Evolutionary conservation across 2,329 filamentous ascomycete genomes (phyloP).

Genomic region (Ceratocystis cubensis): DNA sequence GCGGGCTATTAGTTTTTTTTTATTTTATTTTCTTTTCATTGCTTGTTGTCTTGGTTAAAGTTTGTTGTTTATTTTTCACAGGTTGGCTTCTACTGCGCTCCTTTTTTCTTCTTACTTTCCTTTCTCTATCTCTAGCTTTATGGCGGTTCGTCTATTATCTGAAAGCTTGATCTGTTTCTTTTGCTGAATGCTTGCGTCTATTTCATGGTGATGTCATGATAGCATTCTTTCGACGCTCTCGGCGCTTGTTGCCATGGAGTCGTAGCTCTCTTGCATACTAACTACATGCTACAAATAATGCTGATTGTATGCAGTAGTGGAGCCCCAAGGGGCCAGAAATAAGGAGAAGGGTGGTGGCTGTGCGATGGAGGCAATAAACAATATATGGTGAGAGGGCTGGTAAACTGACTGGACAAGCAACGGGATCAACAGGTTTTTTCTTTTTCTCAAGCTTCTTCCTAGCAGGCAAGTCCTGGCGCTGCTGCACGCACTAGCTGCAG

Average conservation of each 20-base stretch:
- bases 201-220: conserved; percentile 20
- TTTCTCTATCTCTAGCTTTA: not conserved
- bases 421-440: not conserved
- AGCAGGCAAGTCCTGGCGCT: not conserved
- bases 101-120: not conserved
- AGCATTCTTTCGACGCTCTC: not conserved
- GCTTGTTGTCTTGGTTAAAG: not conserved
- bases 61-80: not conserved
- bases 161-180: conserved; percentile 16
- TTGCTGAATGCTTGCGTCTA: not conserved
- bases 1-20: conserved; percentile 11
- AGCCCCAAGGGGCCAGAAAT: too few species aligned
- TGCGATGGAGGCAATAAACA: too few species aligned
- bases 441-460: too few species aligned
- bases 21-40: conserved; percentile 20
- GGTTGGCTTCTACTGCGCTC: not conserved
- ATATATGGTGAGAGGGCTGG: not conserved
- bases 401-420: not conserved
- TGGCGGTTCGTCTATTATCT: not conserved
- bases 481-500: not conserved
- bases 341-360: too few species aligned
- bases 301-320: too few species aligned
- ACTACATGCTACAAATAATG: too few species aligned
- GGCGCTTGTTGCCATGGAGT: too few species aligned
- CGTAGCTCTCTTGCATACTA: too few species aligned